Conservation (phyloP, 345 rosid species). For the Erodium maritimum region DNA sequence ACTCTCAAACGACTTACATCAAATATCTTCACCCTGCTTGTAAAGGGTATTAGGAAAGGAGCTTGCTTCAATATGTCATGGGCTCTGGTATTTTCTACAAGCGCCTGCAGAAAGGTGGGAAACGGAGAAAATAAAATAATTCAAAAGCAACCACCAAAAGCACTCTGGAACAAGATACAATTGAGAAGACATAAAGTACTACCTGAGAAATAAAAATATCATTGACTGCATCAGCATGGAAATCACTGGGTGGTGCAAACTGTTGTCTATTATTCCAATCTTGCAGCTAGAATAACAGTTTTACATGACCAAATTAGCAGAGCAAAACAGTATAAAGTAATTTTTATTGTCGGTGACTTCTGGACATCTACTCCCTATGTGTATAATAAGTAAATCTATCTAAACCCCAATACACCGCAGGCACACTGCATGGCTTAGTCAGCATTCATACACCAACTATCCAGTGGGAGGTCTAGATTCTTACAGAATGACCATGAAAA, state of each 20-base stretch:
- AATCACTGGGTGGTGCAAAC: conserved; percentile 69
- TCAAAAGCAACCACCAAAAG: conserved; percentile 3
- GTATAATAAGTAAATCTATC: not conserved
- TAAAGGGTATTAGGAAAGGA: conserved; percentile 92
- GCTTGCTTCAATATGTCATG: conserved; percentile 89
- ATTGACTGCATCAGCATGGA: conserved; percentile 85
- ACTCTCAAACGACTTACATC: conserved; percentile 41
- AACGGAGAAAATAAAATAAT: conserved; percentile 1
- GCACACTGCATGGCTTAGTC: not conserved
- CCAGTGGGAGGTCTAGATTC: not conserved
- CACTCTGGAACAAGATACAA: conserved; percentile 10
- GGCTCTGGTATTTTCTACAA: conserved; percentile 72
- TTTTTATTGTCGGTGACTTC: not conserved
- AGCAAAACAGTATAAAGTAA: conserved; percentile 3
- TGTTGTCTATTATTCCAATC: conserved; percentile 92
- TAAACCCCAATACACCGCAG: not conserved
- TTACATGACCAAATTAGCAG: conserved; percentile 10
- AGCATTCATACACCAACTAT: not conserved
- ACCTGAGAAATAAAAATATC: conserved; percentile 95
- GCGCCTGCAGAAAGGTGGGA: conserved; percentile 42
- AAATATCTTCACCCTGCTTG: conserved; percentile 89
- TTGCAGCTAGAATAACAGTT: conserved; percentile 52
- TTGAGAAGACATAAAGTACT: conserved; percentile 5
- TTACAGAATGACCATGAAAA: not conserved
- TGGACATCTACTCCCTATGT: no score